These are phyloP conservation scores for Rosa chinensis DNA, from an alignment of 306 rosid species.

Conservation along the genomic window DNA sequence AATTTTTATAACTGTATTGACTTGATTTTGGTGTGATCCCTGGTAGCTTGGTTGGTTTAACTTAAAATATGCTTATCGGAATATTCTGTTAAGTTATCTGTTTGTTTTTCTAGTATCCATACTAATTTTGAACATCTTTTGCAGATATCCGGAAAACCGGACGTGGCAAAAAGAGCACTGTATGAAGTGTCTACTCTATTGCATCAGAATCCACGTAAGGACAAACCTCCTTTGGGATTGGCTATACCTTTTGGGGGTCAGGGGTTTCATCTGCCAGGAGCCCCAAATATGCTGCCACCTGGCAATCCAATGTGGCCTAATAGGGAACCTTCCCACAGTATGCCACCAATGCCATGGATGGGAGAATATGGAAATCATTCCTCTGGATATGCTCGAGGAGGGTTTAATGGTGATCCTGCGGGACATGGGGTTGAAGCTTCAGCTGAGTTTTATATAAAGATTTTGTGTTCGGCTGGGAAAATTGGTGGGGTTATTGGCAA, in stretches of 20 bases:
- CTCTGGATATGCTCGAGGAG: slow-evolving; percentile 16
- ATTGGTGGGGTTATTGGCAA: slow-evolving; percentile 48
- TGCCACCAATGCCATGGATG: slow-evolving; percentile 23
- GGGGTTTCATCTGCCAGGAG: slow-evolving; percentile 28
- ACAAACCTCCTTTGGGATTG: slow-evolving; percentile 20
- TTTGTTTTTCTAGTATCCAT: slow-evolving; percentile 5
- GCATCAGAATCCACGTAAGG: slow-evolving; percentile 44
- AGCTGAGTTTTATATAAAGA: slow-evolving; percentile 36
- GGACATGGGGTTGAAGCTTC: slow-evolving; percentile 26
- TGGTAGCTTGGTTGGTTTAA: neutral
- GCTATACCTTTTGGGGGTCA: slow-evolving; percentile 29
- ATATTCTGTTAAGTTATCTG: neutral
- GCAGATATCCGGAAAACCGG: slow-evolving; percentile 40
- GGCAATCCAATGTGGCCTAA: slow-evolving; percentile 32
- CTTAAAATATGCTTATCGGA: neutral
- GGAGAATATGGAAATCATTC: slow-evolving; percentile 21
- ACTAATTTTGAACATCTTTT: slow-evolving; percentile 20
- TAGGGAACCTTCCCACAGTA: slow-evolving; percentile 15
- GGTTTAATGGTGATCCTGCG: slow-evolving; percentile 23
- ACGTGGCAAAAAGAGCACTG: slow-evolving; percentile 35
- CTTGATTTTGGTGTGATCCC: neutral
- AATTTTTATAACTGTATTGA: neutral
- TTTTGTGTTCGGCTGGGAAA: slow-evolving; percentile 38
- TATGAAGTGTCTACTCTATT: slow-evolving; percentile 34
- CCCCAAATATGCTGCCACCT: slow-evolving; percentile 21